Evolutionary conservation across 192 early-diverging fungal genomes (phyloP).

Genomic region (Entomortierella lignicola): DNA sequence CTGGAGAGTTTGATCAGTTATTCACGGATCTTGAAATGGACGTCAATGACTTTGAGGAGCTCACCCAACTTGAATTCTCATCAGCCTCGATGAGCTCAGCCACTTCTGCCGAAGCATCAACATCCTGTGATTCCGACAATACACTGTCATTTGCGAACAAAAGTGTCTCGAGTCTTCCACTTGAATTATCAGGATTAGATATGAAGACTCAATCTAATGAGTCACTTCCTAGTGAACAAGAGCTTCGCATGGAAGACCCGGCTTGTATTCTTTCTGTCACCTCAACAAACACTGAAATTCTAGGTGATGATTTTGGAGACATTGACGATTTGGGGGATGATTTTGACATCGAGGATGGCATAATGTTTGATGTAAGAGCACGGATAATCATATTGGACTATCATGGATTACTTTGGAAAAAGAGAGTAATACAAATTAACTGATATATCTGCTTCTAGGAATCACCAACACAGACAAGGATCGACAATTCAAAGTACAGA

Average conservation of each 20-base stretch:
- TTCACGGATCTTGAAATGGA: constrained; percentile 41
- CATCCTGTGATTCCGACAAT: constrained; percentile 1
- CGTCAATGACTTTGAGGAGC: constrained; percentile 32
- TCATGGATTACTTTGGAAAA: too few species aligned
- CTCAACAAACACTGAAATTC: not conserved
- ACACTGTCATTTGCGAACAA: not conserved
- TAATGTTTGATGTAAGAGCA: not conserved
- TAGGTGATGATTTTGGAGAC: constrained; percentile 38
- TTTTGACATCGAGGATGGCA: constrained; percentile 12
- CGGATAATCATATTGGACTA: too few species aligned
- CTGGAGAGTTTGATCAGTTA: constrained; percentile 37
- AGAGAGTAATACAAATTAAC: too few species aligned
- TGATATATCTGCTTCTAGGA: too few species aligned
- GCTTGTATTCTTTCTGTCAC: not conserved
- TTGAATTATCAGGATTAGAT: constrained; percentile 3
- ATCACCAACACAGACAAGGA: not conserved
- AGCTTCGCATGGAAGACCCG: too few species aligned
- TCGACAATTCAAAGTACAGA: constrained; percentile 31
- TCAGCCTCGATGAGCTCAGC: constrained; percentile 10
- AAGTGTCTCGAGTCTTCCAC: not conserved
- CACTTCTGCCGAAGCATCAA: not conserved
- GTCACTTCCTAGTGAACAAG: too few species aligned
- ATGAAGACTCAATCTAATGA: not conserved
- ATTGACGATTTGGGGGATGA: constrained; percentile 32
- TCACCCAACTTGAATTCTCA: constrained; percentile 21